phyloP scores from a whole-genome alignment of 2,329 filamentous ascomycete genomes.

The Botrytis medusae region DNA sequence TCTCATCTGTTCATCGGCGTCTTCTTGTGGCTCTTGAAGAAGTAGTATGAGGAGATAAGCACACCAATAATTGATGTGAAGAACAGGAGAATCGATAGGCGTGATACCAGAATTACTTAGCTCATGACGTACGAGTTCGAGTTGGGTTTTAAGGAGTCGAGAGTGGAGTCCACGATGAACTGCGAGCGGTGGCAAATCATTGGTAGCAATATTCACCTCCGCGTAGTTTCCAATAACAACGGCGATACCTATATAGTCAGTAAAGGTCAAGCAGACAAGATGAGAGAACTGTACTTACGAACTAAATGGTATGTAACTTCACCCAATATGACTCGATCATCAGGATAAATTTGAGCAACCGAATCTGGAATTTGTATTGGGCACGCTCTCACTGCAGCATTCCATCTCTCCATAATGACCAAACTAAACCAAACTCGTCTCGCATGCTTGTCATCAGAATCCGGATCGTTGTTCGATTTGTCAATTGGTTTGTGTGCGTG shows the following conservation, averaged over 20 bases:
- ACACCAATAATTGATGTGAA: slow-evolving; percentile 71
- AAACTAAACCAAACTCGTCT: slow-evolving; percentile 71
- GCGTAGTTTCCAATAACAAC: slow-evolving; percentile 58
- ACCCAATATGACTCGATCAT: slow-evolving; percentile 60
- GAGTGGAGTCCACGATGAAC: slow-evolving; percentile 46
- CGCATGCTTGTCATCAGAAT: slow-evolving; percentile 62
- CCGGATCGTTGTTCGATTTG: slow-evolving; percentile 49
- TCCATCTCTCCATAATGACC: slow-evolving; percentile 71
- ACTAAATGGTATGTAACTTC: slow-evolving; percentile 63
- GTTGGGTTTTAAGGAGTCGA: slow-evolving; percentile 54
- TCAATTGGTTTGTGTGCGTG: slow-evolving; percentile 49
- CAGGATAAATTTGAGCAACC: slow-evolving; percentile 58
- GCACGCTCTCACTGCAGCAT: slow-evolving; percentile 65
- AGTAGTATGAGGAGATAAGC: slow-evolving; percentile 63
- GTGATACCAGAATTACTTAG: slow-evolving; percentile 58
- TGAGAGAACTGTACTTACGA: slow-evolving; percentile 51
- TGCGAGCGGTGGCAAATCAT: slow-evolving; percentile 46
- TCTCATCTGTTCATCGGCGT: slow-evolving; percentile 58
- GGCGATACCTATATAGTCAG: slow-evolving; percentile 49
- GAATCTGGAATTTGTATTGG: slow-evolving; percentile 63
- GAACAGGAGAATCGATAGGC: slow-evolving; percentile 50
- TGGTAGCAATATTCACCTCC: slow-evolving; percentile 46
- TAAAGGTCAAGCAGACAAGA: background rate
- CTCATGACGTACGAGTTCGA: slow-evolving; percentile 66
- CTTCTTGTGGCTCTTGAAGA: slow-evolving; percentile 49